These are phyloP conservation scores for Raphanus hybrid DNA, from an alignment of 441 rosid genomes.

Conservation along the genomic window DNA sequence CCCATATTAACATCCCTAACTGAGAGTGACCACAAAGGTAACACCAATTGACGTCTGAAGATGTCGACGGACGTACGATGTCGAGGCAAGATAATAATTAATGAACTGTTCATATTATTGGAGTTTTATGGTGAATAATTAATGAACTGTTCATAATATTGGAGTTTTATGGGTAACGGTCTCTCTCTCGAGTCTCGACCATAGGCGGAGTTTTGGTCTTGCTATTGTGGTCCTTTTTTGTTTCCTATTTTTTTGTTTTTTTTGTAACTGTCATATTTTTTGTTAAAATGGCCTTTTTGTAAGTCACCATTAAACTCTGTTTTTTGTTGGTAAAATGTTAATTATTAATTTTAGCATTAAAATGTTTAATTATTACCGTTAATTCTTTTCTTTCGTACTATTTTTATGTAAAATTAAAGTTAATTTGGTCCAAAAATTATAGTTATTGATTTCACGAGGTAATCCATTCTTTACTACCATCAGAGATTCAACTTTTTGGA, in stretches of 20 bases:
- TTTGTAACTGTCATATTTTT: too few species aligned
- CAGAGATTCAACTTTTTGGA: not conserved
- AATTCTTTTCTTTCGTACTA: not conserved
- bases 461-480: not conserved
- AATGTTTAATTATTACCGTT: not conserved
- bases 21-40: not conserved
- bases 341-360: too few species aligned
- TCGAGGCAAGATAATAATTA: conserved; percentile 2
- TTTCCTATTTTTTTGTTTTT: too few species aligned
- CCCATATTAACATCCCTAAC: too few species aligned
- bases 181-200: not conserved
- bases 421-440: not conserved
- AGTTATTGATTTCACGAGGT: not conserved
- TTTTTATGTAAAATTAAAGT: not conserved
- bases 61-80: not conserved
- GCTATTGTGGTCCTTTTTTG: not conserved
- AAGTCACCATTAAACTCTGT: not conserved
- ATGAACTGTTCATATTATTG: too few species aligned
- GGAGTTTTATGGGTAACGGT: not conserved
- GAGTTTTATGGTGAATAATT: not conserved
- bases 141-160: conserved; percentile 11
- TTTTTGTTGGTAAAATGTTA: not conserved
- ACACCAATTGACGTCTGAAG: not conserved
- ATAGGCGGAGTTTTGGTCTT: not conserved
- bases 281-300: not conserved